Conservation (phyloP, 805 yeast genomes). For the Ogataea henricii region DNA sequence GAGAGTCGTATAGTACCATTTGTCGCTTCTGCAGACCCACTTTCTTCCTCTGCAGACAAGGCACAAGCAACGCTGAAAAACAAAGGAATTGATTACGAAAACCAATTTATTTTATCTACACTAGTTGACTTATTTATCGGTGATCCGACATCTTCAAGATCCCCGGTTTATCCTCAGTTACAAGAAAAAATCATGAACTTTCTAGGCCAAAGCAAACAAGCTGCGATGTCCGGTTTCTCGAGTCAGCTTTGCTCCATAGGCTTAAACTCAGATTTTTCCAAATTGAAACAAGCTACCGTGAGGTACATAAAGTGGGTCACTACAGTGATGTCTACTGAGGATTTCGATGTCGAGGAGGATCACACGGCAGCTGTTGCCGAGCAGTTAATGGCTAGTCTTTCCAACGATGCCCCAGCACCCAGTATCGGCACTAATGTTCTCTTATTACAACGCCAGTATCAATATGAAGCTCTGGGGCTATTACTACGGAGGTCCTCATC, state of each 20-base stretch:
- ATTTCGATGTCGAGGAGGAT: slow-evolving; percentile 20
- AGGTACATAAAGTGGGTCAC: slow-evolving; percentile 66
- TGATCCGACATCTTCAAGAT: slow-evolving; percentile 37
- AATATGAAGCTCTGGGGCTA: slow-evolving; percentile 79
- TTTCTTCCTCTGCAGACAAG: slow-evolving; percentile 54
- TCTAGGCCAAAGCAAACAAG: slow-evolving; percentile 53
- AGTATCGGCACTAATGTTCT: slow-evolving; percentile 25
- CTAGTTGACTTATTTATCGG: slow-evolving; percentile 58
- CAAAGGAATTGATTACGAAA: slow-evolving; percentile 54
- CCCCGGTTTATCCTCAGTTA: slow-evolving; percentile 55
- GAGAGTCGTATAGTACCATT: slow-evolving; percentile 43
- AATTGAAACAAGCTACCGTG: slow-evolving; percentile 57
- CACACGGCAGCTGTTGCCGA: slow-evolving; percentile 49
- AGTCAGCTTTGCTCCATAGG: slow-evolving; percentile 60
- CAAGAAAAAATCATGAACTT: slow-evolving; percentile 58
- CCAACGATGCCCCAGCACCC: slow-evolving; percentile 35
- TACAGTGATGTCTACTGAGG: slow-evolving; percentile 21
- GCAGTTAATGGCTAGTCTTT: slow-evolving; percentile 52
- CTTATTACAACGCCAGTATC: slow-evolving; percentile 54
- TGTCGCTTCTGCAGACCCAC: slow-evolving; percentile 64
- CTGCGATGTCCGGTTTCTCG: slow-evolving; percentile 45
- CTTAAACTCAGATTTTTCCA: slow-evolving; percentile 52
- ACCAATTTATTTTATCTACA: slow-evolving; percentile 41
- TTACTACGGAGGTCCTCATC: slow-evolving; percentile 50
- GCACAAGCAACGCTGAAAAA: slow-evolving; percentile 56